These are phyloP conservation scores for Eucalyptus erythrocorys DNA, from an alignment of 345 rosid species.

Conservation along the genomic window DNA sequence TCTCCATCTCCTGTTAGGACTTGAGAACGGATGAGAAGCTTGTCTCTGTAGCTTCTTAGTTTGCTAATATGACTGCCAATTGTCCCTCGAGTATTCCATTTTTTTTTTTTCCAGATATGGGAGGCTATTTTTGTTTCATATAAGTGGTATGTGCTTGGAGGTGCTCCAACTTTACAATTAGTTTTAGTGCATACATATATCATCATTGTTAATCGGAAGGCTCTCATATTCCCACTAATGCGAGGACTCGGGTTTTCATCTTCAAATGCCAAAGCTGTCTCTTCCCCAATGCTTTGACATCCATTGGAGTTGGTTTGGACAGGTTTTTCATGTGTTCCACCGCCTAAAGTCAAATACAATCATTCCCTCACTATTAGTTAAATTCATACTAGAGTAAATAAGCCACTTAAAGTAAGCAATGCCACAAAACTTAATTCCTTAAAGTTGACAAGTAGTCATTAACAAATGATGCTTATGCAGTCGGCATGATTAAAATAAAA, in stretches of 20 bases:
- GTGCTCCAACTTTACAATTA: conserved; percentile 21
- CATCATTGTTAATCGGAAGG: conserved; percentile 23
- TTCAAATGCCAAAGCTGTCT: conserved; percentile 21
- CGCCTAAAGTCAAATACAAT: conserved; percentile 27
- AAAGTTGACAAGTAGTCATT: background rate
- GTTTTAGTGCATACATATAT: conserved; percentile 21
- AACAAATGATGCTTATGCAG: background rate
- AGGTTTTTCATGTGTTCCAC: background rate
- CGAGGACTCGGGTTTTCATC: conserved; percentile 18
- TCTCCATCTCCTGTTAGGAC: conserved; percentile 79
- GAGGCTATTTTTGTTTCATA: conserved; percentile 69
- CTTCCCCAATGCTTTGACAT: conserved; percentile 38
- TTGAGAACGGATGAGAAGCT: conserved; percentile 46
- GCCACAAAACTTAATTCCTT: background rate
- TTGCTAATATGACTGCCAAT: conserved; percentile 48
- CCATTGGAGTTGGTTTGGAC: no score
- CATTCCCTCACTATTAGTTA: background rate
- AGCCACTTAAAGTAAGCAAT: background rate
- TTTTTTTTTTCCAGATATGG: conserved; percentile 26
- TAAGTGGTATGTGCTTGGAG: conserved; percentile 41
- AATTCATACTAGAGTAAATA: background rate
- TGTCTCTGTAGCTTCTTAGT: conserved; percentile 61
- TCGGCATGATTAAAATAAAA: no score
- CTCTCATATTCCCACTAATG: conserved; percentile 16
- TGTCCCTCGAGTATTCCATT: conserved; percentile 65